These are phyloP conservation scores for Erucastrum elatum DNA, from an alignment of 345 rosid genomes.

Conservation along the genomic window DNA sequence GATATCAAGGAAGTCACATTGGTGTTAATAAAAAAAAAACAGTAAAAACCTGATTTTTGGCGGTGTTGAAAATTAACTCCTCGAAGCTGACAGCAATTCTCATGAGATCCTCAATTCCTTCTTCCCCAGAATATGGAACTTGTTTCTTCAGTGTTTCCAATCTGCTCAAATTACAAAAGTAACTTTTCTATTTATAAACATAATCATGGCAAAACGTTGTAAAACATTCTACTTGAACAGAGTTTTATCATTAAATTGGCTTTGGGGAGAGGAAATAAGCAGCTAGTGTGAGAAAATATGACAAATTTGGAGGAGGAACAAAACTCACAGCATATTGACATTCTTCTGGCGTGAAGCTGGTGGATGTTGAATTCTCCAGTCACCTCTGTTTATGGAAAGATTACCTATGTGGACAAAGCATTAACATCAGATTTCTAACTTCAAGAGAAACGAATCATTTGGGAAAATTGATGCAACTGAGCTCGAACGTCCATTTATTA, in stretches of 20 bases:
- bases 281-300: not conserved
- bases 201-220: not conserved
- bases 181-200: not conserved
- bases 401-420: not conserved
- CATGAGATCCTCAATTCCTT: slow-evolving; percentile 9
- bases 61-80: slow-evolving; percentile 17
- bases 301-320: not conserved
- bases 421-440: not conserved
- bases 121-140: slow-evolving; percentile 1
- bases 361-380: slow-evolving; percentile 58
- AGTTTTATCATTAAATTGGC: not conserved
- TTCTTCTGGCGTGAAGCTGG: slow-evolving; percentile 48
- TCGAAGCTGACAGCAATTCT: slow-evolving; percentile 25
- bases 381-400: slow-evolving; percentile 3
- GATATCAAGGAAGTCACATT: not conserved
- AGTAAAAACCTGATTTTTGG: slow-evolving; percentile 1
- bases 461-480: not conserved
- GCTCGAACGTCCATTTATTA: not conserved
- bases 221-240: not conserved
- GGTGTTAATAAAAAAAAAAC: not conserved
- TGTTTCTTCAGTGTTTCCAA: not conserved
- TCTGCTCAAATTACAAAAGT: slow-evolving; percentile 4
- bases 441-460: not conserved
- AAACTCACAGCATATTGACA: slow-evolving; percentile 48
- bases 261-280: not conserved